phyloP scores from a whole-genome alignment of 495 filamentous ascomycete species.

The Rhizodiscina lignyota region DNA sequence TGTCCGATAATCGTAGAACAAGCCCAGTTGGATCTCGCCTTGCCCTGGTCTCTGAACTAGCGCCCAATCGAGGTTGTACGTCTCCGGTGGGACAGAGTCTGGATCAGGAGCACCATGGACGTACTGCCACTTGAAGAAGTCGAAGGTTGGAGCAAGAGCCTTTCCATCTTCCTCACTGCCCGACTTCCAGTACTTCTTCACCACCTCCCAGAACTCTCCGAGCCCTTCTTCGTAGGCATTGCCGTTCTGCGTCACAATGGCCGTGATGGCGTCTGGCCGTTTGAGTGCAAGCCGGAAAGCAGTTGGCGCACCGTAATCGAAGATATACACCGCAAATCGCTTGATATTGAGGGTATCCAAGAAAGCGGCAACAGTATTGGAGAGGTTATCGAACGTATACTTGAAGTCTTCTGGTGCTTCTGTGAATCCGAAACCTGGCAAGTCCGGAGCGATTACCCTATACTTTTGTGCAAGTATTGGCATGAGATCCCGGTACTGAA shows the following conservation, averaged over 20 bases:
- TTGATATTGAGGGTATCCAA: slow-evolving; percentile 27
- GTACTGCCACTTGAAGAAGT: slow-evolving; percentile 39
- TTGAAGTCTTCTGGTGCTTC: slow-evolving; percentile 1
- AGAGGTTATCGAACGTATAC: slow-evolving; percentile 4
- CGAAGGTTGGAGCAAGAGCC: slow-evolving; percentile 29
- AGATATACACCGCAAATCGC: slow-evolving; percentile 41
- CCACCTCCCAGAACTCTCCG: slow-evolving; percentile 36
- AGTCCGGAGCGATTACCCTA: slow-evolving; percentile 3
- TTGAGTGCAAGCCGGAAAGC: slow-evolving; percentile 36
- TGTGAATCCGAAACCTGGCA: slow-evolving; percentile 3
- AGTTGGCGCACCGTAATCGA: slow-evolving; percentile 48
- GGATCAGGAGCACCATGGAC: slow-evolving; percentile 20
- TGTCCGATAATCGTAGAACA: slow-evolving; percentile 40
- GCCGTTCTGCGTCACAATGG: slow-evolving; percentile 45
- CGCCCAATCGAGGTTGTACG: slow-evolving; percentile 2
- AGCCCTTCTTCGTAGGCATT: slow-evolving; percentile 50
- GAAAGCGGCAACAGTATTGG: slow-evolving; percentile 28
- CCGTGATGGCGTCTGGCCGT: slow-evolving; percentile 28
- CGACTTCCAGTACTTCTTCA: slow-evolving; percentile 32
- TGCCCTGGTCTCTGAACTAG: not conserved
- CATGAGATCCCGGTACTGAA: slow-evolving; percentile 3
- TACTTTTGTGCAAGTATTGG: slow-evolving; percentile 2
- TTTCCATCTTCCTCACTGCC: slow-evolving; percentile 23
- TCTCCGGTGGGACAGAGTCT: not conserved
- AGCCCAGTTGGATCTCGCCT: slow-evolving; percentile 37